These are phyloP conservation scores for Nymphaea thermarum DNA, from an alignment of 164 flowering plant species.

Conservation along the genomic window DNA sequence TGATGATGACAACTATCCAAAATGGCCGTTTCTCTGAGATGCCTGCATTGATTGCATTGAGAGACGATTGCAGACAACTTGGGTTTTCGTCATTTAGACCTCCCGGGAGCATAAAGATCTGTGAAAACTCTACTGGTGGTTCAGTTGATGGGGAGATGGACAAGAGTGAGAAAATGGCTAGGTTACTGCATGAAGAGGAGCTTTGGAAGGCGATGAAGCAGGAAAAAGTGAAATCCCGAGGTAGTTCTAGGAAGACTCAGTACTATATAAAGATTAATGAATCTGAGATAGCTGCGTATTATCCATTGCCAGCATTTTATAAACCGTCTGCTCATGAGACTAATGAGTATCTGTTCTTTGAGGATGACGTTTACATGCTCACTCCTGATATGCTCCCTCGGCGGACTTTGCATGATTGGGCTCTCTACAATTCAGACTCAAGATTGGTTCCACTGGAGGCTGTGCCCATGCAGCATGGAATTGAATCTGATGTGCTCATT, in stretches of 20 bases:
- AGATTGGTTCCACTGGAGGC: slow-evolving; percentile 81
- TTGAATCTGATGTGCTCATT: slow-evolving; percentile 71
- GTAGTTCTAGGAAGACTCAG: slow-evolving; percentile 3
- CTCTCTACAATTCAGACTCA: slow-evolving; percentile 82
- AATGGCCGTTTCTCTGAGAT: slow-evolving; percentile 22
- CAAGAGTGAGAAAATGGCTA: slow-evolving; percentile 58
- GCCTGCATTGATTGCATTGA: slow-evolving; percentile 51
- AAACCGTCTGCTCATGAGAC: slow-evolving; percentile 44
- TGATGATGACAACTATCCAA: background rate
- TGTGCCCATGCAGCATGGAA: slow-evolving; percentile 82
- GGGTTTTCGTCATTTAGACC: background rate
- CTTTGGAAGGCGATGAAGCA: slow-evolving; percentile 57
- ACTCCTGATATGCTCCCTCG: slow-evolving; percentile 52
- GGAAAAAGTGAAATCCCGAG: slow-evolving; percentile 19
- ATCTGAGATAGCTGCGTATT: slow-evolving; percentile 89
- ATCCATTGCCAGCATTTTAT: slow-evolving; percentile 85
- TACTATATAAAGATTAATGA: slow-evolving; percentile 81
- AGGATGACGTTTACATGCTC: slow-evolving; percentile 27
- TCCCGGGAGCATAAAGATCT: slow-evolving; percentile 17
- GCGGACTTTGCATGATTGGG: slow-evolving; percentile 87
- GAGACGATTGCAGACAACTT: slow-evolving; percentile 30
- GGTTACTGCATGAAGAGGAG: slow-evolving; percentile 70
- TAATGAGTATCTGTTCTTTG: slow-evolving; percentile 70
- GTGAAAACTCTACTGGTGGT: slow-evolving; percentile 5
- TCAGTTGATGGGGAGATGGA: slow-evolving; percentile 31